Percentiles rank a stretch among this genome's conserved stretches.
Evolutionary conservation across 208 protist species (phyloP).

Genomic region (Endotrypanum monterogeii): DNA sequence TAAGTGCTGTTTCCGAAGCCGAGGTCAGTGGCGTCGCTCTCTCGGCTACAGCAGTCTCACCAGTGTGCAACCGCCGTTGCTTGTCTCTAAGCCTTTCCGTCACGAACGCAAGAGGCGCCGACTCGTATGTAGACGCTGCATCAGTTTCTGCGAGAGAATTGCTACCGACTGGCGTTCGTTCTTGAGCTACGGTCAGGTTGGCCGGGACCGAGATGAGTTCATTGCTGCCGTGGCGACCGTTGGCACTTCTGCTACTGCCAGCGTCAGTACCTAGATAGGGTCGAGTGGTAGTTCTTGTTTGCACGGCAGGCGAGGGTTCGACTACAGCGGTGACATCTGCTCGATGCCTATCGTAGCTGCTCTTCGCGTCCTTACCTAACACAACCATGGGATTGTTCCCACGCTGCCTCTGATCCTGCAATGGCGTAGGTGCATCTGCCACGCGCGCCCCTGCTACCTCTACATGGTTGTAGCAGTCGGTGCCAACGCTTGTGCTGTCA

Average conservation of each 20-base stretch:
- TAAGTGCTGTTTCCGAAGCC: not conserved
- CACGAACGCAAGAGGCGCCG: not conserved
- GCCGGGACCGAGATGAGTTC: not conserved
- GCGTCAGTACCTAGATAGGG: slow-evolving; percentile 4
- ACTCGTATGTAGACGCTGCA: not conserved
- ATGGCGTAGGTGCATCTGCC: not conserved
- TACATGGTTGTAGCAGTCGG: not conserved
- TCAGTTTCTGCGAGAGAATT: not conserved
- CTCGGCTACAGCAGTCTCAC: not conserved
- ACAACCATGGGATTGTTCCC: not conserved
- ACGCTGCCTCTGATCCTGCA: not conserved
- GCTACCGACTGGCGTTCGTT: not conserved
- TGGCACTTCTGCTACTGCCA: no score
- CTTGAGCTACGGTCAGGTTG: not conserved
- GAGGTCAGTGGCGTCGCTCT: not conserved
- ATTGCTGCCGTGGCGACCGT: slow-evolving; percentile 20
- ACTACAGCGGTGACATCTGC: not conserved
- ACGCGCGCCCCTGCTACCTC: no score
- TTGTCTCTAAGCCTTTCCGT: not conserved
- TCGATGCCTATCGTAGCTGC: not conserved
- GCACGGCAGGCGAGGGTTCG: not conserved
- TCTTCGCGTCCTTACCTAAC: not conserved
- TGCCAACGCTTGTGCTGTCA: not conserved
- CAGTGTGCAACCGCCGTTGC: not conserved
- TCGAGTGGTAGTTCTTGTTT: slow-evolving; percentile 16